phyloP scores from a whole-genome alignment of 1,284 basidiomycete species.

The Melampsora larici-populina region DNA sequence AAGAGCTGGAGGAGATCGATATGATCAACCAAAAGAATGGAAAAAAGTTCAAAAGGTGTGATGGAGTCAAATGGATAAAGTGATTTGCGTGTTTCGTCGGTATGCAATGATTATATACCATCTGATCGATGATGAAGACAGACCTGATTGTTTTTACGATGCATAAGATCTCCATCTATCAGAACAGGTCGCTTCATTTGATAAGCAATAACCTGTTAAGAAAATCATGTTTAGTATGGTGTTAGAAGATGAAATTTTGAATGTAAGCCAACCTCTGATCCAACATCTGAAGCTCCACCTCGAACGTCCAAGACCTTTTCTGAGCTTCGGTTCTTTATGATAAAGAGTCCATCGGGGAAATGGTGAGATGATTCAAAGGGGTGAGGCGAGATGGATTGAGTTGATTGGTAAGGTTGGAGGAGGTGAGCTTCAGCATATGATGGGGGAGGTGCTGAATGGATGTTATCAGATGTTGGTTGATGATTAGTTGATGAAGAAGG shows the following conservation, averaged over 20 bases:
- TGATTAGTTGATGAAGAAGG: no score
- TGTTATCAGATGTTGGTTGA: not conserved
- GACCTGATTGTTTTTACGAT: conserved; percentile 35
- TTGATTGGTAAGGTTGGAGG: not conserved
- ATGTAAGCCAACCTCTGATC: not conserved
- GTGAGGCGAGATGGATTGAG: not conserved
- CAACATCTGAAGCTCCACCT: conserved; percentile 9
- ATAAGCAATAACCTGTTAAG: conserved; percentile 27
- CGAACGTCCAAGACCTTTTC: conserved; percentile 26
- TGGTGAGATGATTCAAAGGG: conserved; percentile 12
- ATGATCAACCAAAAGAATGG: not conserved
- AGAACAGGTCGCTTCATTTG: conserved; percentile 24
- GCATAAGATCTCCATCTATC: conserved; percentile 21
- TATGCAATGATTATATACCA: not conserved
- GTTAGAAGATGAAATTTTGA: not conserved
- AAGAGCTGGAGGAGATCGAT: conserved; percentile 14
- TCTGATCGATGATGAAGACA: not conserved
- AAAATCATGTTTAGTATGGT: not conserved
- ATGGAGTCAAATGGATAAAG: no score
- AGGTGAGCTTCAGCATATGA: conserved; percentile 16
- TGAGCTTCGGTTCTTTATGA: conserved; percentile 19
- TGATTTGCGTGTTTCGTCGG: no score
- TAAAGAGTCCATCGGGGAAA: conserved; percentile 29
- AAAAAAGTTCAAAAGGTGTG: no score
- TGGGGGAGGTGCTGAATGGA: not conserved